Base-by-base conservation (phyloP, 2,329 filamentous ascomycete genomes). In the Venturia asperata region DNA sequence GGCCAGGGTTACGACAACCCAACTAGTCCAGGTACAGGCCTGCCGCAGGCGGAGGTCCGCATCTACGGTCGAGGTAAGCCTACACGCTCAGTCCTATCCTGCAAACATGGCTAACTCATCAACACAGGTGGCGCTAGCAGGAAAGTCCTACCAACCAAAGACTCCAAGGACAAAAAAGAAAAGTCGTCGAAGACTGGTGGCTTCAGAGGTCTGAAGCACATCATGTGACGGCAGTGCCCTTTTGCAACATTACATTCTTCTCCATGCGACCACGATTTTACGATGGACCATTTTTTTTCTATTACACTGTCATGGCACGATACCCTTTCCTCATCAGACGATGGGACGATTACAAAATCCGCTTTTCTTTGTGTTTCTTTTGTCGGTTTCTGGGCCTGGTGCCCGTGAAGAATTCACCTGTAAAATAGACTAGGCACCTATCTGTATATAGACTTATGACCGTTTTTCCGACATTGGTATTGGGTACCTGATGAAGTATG, bases 11-110 rank as follows among this genome's bases (percentile, higher is more conserved):
- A 58, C 27, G 64, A 65, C 21, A 19, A 19, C 15, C 55, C 37
- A 24, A 27, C 42, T 24, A 58, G 56, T 42, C 21, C 63, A 43
- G 34, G 6, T 9, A 41, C 11, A 41, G 37, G 43, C 21, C 21
- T 39, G 15, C n/a, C 27, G 11, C 55, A 58, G 64, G 79, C 78
- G 64, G 80, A 83, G 68, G 74, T 81, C 21, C 74, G 83, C 64
- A 75, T 83, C 27, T 83, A 81, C 70, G 82, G 83, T 61, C 76
- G 83, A 77, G 83, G 83, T 84, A 69, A 76, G 80, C 76, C 37
- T 45, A 9, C 11, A 5, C 21, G 15, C 37, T 45, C 21, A 3
- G 24, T 9, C 11, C 30, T 24, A 9, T 3, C 5, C 13, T 43
- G 39, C 5, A 17, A 43, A 27, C 21, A 67, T 62, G 55, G 64